A percentile compares a stretch with the other conserved stretches of the same genome.
Conservation (phyloP, 176 grass and related monocot species). For the Phoenix roebelenii region DNA sequence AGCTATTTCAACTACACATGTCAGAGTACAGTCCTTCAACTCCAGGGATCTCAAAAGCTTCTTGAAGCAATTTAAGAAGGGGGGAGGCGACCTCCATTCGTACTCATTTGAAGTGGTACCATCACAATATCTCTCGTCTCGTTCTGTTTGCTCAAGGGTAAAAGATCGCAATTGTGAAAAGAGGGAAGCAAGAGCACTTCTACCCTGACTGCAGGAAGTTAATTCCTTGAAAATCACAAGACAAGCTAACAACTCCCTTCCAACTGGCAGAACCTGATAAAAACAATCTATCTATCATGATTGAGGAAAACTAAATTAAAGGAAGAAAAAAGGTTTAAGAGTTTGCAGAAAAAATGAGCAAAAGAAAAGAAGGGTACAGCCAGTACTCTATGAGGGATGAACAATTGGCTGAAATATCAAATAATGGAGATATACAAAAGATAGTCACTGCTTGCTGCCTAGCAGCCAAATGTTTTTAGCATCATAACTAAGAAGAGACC, state of each 20-base stretch:
- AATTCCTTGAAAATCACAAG: slow-evolving; percentile 72
- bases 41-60: slow-evolving; percentile 39
- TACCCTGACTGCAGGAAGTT: slow-evolving; percentile 47
- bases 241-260: slow-evolving; percentile 73
- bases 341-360: too few relatives aligned
- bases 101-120: slow-evolving; percentile 7
- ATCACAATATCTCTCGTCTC: slow-evolving; percentile 10
- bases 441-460: too few relatives aligned
- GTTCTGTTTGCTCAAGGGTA: slow-evolving; percentile 21
- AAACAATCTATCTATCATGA: not conserved
- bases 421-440: too few relatives aligned
- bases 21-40: slow-evolving; percentile 26
- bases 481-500: too few relatives aligned
- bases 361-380: too few relatives aligned
- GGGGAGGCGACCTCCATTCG: slow-evolving; percentile 11
- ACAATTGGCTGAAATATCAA: too few relatives aligned
- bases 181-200: slow-evolving; percentile 31
- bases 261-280: slow-evolving; percentile 64
- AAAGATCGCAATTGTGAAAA: slow-evolving; percentile 12
- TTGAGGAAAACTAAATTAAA: too few relatives aligned
- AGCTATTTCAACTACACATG: slow-evolving; percentile 54
- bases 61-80: slow-evolving; percentile 33
- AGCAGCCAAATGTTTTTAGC: too few relatives aligned
- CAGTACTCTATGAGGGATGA: too few relatives aligned
- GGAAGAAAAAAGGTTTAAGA: too few relatives aligned